A percentile compares a stretch with the other conserved stretches of the same genome.
Evolutionary conservation across 1,284 basidiomycete species (phyloP).

Genomic region (Filobasidium uniguttulatum): DNA sequence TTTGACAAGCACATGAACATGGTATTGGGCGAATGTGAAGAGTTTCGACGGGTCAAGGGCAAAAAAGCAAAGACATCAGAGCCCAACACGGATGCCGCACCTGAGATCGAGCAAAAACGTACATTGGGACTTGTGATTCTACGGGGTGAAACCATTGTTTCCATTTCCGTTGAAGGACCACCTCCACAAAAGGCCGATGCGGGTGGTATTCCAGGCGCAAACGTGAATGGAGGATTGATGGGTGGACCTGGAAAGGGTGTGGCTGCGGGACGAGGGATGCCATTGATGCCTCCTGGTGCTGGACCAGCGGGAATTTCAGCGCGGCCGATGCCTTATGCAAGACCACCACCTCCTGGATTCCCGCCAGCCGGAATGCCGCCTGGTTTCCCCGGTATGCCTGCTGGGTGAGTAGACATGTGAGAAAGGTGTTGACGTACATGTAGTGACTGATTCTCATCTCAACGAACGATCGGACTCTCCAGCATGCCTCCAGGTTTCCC

Average conservation of each 20-base stretch:
- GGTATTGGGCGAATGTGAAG: constrained; percentile 93
- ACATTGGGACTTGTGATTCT: constrained; percentile 90
- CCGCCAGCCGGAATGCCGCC: constrained; percentile 52
- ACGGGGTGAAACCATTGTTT: constrained; percentile 92
- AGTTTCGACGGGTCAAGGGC: constrained; percentile 66
- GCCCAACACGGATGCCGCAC: constrained; percentile 43
- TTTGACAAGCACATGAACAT: constrained; percentile 99
- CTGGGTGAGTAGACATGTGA: constrained; percentile 14
- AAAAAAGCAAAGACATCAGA: constrained; percentile 34
- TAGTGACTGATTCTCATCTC: neutral
- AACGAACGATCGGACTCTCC: neutral
- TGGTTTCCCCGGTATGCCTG: constrained; percentile 15
- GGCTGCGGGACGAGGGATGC: constrained; percentile 93
- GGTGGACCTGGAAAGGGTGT: constrained; percentile 85
- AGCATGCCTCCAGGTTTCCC: constrained; percentile 6
- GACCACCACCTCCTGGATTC: constrained; percentile 40
- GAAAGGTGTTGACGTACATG: neutral
- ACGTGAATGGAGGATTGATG: constrained; percentile 19
- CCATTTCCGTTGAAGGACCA: constrained; percentile 86
- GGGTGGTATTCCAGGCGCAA: constrained; percentile 40
- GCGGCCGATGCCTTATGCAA: constrained; percentile 66
- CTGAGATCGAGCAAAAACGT: constrained; percentile 90
- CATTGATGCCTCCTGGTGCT: constrained; percentile 71
- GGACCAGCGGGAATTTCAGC: constrained; percentile 48
- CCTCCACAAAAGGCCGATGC: constrained; percentile 91